Conservation (phyloP, 768 basidiomycete genomes). For the Cystofilobasidium capitatum region DNA sequence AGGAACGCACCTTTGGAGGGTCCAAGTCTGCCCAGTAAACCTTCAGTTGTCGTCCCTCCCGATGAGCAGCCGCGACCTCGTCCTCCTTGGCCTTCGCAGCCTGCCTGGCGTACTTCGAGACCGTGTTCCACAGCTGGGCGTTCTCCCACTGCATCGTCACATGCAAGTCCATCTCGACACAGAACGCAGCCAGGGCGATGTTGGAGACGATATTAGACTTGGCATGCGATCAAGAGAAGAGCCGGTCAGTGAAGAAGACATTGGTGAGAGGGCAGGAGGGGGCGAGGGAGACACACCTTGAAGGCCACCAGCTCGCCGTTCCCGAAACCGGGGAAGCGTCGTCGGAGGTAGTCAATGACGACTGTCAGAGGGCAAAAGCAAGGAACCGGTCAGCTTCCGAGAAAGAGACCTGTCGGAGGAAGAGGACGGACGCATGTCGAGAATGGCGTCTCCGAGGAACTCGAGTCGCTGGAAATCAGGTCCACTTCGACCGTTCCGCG, state of each 20-base stretch:
- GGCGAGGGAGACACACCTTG: conserved; percentile 47
- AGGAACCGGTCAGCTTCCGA: background rate
- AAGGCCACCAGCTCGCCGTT: conserved; percentile 70
- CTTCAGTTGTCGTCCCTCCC: conserved; percentile 49
- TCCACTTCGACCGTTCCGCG: conserved; percentile 55
- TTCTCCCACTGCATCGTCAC: conserved; percentile 55
- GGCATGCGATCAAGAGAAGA: too few relatives aligned
- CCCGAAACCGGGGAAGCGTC: conserved; percentile 53
- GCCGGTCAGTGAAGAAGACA: background rate
- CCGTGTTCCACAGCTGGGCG: conserved; percentile 46
- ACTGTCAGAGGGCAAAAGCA: conserved; percentile 46
- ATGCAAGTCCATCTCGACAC: conserved; percentile 59
- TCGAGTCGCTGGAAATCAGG: conserved; percentile 65
- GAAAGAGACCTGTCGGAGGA: background rate
- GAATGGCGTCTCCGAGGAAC: conserved; percentile 75
- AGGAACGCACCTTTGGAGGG: conserved; percentile 57
- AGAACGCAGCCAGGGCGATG: conserved; percentile 62
- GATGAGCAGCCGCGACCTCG: conserved; percentile 46
- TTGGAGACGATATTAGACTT: conserved; percentile 86
- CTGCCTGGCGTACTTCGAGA: conserved; percentile 49
- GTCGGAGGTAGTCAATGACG: conserved; percentile 61
- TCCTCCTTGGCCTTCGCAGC: conserved; percentile 42
- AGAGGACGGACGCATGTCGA: conserved; percentile 64
- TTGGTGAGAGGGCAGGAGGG: background rate
- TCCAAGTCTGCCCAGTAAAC: conserved; percentile 73